Conservation (phyloP, 2,329 filamentous ascomycete species). For the Penicillium polonicum region DNA sequence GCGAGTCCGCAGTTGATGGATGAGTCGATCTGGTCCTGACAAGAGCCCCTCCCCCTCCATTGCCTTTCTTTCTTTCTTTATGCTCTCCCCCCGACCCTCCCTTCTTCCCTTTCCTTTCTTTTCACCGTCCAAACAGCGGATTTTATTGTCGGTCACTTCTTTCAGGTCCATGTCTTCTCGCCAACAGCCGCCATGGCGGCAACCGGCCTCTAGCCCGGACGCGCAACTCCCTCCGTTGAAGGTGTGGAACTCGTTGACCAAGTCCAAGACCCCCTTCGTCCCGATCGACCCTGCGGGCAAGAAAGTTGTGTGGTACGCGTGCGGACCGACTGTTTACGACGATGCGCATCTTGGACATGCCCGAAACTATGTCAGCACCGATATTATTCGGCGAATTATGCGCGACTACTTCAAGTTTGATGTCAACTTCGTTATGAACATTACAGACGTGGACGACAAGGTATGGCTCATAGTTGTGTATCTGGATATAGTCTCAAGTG, state of each 20-base stretch:
- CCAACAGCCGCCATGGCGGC: conserved; percentile 48
- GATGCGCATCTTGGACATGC: conserved; percentile 81
- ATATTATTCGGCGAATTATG: conserved; percentile 81
- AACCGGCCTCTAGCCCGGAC: conserved; percentile 36
- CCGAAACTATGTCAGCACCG: conserved; percentile 85
- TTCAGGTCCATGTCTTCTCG: conserved; percentile 33
- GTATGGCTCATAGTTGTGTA: conserved; percentile 35
- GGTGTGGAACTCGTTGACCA: conserved; percentile 78
- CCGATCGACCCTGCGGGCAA: conserved; percentile 66
- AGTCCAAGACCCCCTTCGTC: conserved; percentile 70
- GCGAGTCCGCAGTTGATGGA: conserved; percentile 14
- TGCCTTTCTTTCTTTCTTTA: conserved; percentile 21
- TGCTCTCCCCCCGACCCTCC: conserved; percentile 25
- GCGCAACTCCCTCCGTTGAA: conserved; percentile 58
- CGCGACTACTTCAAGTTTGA: conserved; percentile 79
- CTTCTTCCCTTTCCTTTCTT: conserved; percentile 14
- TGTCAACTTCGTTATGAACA: conserved; percentile 88
- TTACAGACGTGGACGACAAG: conserved; percentile 81
- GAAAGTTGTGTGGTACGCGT: conserved; percentile 82
- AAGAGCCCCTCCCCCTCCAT: conserved; percentile 26
- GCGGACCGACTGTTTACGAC: conserved; percentile 83
- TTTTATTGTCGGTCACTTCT: conserved; percentile 14
- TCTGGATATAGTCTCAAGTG: background rate
- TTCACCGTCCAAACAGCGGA: conserved; percentile 15
- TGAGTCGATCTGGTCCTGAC: conserved; percentile 21